Base-by-base conservation (phyloP, 1,139 yeast genomes). In the Debaryomyces nepalensis region DNA sequence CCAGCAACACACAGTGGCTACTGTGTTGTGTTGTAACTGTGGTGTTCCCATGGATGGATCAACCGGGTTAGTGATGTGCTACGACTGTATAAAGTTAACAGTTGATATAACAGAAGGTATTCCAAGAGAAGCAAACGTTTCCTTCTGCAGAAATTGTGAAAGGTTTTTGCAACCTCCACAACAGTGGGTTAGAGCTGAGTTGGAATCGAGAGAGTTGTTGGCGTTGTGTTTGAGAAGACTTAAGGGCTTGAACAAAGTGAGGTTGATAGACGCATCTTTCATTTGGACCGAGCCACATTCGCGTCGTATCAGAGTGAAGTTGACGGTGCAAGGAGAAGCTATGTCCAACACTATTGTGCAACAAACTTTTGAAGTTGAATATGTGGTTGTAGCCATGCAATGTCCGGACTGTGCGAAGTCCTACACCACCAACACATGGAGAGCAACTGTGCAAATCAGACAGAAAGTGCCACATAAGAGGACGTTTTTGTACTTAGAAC, bases 261-360 rank as follows among this genome's bases (percentile, higher is more conserved):
- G 99, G 53, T 75, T 93, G 47, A 82, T 91, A 23, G 99, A 95
- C 70, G 99, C 99, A 5, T 80, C 91, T 4, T 93, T 93, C 58
- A 83, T 93, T 49, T 93, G 99, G 99, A 93, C 99, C 1, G 99
- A 93, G 67, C 99, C 99, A 1, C 99, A 93, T 65, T 91, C 98
- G 20, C 83, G 99, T 64, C 84, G 99, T 75, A 81, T 93, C 51
- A 81, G 91, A 62, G 81, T 93, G 49, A 91, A 90, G 59, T 68
- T 95, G 40, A 89, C 99, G 0, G 96, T 93, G 12, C 99, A 93
- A 66, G 98, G 98, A 50, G 99, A 93, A 67, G 96, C 96, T 27
- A 83, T 89, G 82, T 77, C 87, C 22, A 89, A 89, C 57, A 89
- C 97, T 27, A 88, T 93, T 53, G 82, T 95, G 26, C 98, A 95